Evolutionary conservation across 1,139 yeast species (phyloP).

Genomic region (Kodamaea ohmeri): DNA sequence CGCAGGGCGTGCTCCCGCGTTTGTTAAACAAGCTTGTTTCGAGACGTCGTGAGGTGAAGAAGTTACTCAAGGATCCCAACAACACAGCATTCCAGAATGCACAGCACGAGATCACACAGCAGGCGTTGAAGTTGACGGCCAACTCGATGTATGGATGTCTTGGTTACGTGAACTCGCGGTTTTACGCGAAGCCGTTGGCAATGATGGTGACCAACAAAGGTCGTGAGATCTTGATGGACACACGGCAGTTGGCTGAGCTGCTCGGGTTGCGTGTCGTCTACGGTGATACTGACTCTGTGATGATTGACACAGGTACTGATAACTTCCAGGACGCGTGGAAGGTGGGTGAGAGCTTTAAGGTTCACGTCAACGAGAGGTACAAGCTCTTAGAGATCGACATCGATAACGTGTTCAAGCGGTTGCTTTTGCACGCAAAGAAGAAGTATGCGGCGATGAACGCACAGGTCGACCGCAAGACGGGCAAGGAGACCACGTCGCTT

Average conservation of each 20-base stretch:
- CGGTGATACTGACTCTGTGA: constrained; percentile 99
- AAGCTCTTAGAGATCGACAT: constrained; percentile 87
- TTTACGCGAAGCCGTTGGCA: constrained; percentile 94
- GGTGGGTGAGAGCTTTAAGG: constrained; percentile 83
- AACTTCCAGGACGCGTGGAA: constrained; percentile 69
- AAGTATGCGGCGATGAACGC: constrained; percentile 91
- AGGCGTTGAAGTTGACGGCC: constrained; percentile 93
- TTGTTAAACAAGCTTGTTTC: constrained; percentile 80
- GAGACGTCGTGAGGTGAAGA: constrained; percentile 92
- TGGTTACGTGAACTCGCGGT: constrained; percentile 88
- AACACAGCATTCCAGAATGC: constrained; percentile 61
- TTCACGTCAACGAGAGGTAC: constrained; percentile 84
- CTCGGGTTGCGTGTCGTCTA: constrained; percentile 83
- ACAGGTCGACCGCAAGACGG: constrained; percentile 46
- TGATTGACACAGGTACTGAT: constrained; percentile 89
- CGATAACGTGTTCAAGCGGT: constrained; percentile 85
- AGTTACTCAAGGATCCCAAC: constrained; percentile 72
- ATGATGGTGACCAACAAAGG: constrained; percentile 95
- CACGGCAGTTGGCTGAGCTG: constrained; percentile 88
- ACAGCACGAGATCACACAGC: constrained; percentile 93
- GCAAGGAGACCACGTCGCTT: constrained; percentile 51
- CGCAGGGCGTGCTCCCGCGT: constrained; percentile 83
- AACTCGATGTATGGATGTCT: constrained; percentile 99
- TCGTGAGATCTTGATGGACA: constrained; percentile 90
- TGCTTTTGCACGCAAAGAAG: constrained; percentile 91